These are phyloP conservation scores for Penicillium corylophilum DNA, from an alignment of 2,329 filamentous ascomycete species.

Conservation along the genomic window DNA sequence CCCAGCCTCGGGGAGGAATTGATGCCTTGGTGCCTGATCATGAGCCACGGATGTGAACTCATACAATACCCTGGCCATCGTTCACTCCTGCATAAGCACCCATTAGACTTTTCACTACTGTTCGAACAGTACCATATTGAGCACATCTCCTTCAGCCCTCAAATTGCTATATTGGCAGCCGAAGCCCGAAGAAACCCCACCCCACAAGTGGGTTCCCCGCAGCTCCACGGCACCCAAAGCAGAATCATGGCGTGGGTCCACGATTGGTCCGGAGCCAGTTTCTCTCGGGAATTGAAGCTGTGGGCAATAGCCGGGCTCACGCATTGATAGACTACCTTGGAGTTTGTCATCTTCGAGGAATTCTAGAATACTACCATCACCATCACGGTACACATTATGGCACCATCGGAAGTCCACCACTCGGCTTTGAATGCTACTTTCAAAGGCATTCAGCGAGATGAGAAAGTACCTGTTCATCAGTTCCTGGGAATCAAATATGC, in stretches of 20 bases:
- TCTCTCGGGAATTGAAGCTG: constrained; percentile 18
- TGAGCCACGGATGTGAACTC: too few relatives aligned
- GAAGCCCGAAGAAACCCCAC: constrained; percentile 1
- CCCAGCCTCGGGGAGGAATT: background rate
- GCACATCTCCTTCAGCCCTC: background rate
- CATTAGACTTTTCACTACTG: too few relatives aligned
- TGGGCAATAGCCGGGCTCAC: constrained; percentile 15
- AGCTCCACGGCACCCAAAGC: constrained; percentile 19
- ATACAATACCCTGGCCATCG: too few relatives aligned
- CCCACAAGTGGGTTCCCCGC: constrained; percentile 20
- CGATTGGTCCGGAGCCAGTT: constrained; percentile 2
- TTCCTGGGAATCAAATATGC: constrained; percentile 36
- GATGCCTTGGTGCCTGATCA: background rate
- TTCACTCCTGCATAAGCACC: too few relatives aligned
- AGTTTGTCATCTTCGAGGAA: background rate
- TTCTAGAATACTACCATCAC: background rate
- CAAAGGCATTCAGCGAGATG: constrained; percentile 20
- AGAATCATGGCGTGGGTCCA: background rate
- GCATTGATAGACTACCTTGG: background rate
- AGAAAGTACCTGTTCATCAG: constrained; percentile 21
- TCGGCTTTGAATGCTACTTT: constrained; percentile 27
- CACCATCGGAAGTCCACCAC: constrained; percentile 24
- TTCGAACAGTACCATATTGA: too few relatives aligned
- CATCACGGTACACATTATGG: constrained; percentile 13
- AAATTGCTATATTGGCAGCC: background rate